Evolutionary conservation across 1,284 basidiomycete species (phyloP), one percentile per base, ranked within the genome.

Genomic region (Pyrrhoderma noxium): DNA sequence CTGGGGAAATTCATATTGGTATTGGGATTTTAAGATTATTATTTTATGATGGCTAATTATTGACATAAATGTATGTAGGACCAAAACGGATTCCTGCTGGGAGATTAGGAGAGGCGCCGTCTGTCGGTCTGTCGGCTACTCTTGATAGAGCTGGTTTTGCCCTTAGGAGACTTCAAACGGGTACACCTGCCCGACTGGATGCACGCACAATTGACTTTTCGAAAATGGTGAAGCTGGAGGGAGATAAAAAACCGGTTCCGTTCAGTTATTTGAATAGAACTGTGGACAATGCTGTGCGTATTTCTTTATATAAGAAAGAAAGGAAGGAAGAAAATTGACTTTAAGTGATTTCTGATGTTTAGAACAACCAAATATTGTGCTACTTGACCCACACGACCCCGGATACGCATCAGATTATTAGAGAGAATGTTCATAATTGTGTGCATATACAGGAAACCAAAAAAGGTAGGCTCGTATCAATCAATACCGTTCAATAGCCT

Each of bases 1-100:
- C 85, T 2, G 92, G 89, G 13, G 85, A 92, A 66, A 91, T 93
- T 47, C 90, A 94, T 61, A 85, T 94, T 37, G 91, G 89, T 82
- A 56, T 19, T 64, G 57, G 16, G n/a, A 1, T 38, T 34, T 31
- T 46, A 19, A 40, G 19, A 27, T 35, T 21, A 2, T 25, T 40
- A 27, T 36, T 49, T 27, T 45, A 41, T 47, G 14, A 19, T 34
- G 13, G 25, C n/a, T 19, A n/a, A n/a, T n/a, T n/a, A n/a, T n/a
- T n/a, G n/a, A n/a, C n/a, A n/a, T 5, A 8, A 40, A n/a, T 7
- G 7, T 22, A 40, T 40, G 8, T 35, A 87, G 84, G 87, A 31
- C 74, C 85, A 65, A 81, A 82, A 54, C 75, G 80, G 4, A 85
- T 86, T 50, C 87, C 89, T 4, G 90, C 91, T 2, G 92, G 92